Evolutionary conservation across 2,329 filamentous ascomycete genomes (phyloP).

Genomic region (Alternaria triticimaculans): DNA sequence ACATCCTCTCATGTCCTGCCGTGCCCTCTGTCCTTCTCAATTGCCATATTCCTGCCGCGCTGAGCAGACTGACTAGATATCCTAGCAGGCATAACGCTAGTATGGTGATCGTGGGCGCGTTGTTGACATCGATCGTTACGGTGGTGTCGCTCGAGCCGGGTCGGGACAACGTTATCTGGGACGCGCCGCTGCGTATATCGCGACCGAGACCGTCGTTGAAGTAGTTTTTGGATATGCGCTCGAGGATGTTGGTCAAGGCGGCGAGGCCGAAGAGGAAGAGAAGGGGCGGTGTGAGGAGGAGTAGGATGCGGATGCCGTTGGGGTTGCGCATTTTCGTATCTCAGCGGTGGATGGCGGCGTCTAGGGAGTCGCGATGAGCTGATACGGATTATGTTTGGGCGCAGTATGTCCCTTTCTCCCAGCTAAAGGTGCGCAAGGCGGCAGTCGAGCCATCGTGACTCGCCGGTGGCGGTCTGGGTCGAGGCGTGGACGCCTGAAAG

Average conservation of each 20-base stretch:
- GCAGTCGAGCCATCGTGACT: background rate
- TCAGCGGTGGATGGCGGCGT: background rate
- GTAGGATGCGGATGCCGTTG: constrained; percentile 28
- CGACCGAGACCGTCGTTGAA: constrained; percentile 19
- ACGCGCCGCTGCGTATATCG: constrained; percentile 18
- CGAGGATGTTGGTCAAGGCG: constrained; percentile 31
- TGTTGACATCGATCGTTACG: constrained; percentile 20
- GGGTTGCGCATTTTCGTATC: constrained; percentile 25
- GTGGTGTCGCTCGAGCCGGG: constrained; percentile 15
- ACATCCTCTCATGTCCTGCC: constrained; percentile 26
- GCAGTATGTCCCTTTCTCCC: background rate
- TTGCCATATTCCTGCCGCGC: constrained; percentile 37
- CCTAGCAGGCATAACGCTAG: constrained; percentile 25
- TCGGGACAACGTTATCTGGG: constrained; percentile 17
- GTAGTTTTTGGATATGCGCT: constrained; percentile 30
- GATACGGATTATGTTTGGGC: background rate
- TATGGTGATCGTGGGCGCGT: constrained; percentile 23
- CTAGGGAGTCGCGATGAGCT: background rate
- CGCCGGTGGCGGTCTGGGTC: background rate
- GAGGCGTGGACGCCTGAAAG: constrained; percentile 3
- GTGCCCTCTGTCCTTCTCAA: constrained; percentile 35
- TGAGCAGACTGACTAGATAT: constrained; percentile 25
- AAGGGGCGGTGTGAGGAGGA: constrained; percentile 29
- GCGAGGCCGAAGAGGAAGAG: constrained; percentile 33
- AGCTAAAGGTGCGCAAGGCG: background rate